These are phyloP conservation scores for Phoma sp. DNA, from an alignment of 2,329 filamentous ascomycete genomes.

Conservation along the genomic window DNA sequence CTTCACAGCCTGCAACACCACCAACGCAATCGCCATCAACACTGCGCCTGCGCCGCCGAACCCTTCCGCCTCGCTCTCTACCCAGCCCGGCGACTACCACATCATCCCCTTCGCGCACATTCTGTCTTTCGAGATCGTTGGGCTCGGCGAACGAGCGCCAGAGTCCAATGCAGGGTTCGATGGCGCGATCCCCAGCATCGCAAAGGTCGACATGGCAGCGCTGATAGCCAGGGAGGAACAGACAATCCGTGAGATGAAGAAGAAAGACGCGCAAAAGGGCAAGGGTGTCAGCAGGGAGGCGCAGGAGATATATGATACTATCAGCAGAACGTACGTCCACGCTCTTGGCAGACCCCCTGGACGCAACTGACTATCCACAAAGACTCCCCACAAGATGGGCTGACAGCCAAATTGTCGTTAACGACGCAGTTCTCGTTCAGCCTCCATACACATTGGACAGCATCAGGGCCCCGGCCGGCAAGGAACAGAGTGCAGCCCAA, in stretches of 20 bases:
- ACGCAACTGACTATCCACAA: conserved; percentile 11
- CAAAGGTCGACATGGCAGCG: conserved; percentile 61
- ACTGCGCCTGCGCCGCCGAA: conserved; percentile 56
- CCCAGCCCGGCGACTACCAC: conserved; percentile 62
- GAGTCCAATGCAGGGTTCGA: conserved; percentile 53
- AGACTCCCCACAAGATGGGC: conserved; percentile 65
- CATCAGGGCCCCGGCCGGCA: conserved; percentile 55
- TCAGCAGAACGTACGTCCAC: conserved; percentile 61
- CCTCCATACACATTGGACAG: conserved; percentile 65
- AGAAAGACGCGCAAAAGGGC: conserved; percentile 63
- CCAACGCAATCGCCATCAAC: conserved; percentile 67
- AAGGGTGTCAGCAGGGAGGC: conserved; percentile 67
- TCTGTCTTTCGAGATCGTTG: conserved; percentile 62
- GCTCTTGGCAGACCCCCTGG: background rate
- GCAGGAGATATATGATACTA: conserved; percentile 68
- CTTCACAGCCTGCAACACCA: conserved; percentile 66
- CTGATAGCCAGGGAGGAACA: conserved; percentile 62
- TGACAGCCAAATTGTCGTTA: conserved; percentile 64
- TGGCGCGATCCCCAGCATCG: conserved; percentile 52
- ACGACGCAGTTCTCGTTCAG: conserved; percentile 65
- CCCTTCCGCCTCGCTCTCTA: conserved; percentile 48
- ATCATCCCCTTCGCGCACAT: conserved; percentile 67
- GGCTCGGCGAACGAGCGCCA: conserved; percentile 42
- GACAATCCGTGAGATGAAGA: conserved; percentile 63
- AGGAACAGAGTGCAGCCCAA: conserved; percentile 50